Evolutionary conservation across 208 protist genomes (phyloP).

Genomic region (Phytomonas sp.): DNA sequence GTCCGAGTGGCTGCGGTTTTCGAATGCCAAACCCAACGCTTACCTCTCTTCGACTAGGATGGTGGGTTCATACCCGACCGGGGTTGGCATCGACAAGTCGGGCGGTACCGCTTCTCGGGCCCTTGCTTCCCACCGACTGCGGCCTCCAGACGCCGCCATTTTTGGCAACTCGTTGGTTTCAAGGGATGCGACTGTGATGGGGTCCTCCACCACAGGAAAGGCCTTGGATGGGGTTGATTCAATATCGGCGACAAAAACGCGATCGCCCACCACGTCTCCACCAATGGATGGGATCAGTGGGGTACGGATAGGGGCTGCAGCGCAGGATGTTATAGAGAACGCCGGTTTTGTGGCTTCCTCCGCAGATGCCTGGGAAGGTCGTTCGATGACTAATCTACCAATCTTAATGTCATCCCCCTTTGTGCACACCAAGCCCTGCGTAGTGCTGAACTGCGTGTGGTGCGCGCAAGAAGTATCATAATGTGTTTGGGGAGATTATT

Average conservation of each 20-base stretch:
- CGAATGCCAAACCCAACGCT: too few species aligned
- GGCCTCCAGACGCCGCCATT: constrained; percentile 31
- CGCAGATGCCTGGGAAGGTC: background rate
- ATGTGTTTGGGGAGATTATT: background rate
- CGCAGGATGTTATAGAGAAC: too few species aligned
- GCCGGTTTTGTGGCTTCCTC: background rate
- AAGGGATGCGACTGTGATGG: constrained; percentile 6
- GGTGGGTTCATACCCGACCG: too few species aligned
- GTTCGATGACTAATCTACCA: constrained; percentile 1
- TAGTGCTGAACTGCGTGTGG: constrained; percentile 66
- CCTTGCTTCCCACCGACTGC: constrained; percentile 49
- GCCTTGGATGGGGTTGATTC: background rate
- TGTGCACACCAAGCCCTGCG: constrained; percentile 48
- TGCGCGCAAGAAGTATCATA: constrained; percentile 33
- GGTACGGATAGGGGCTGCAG: constrained; percentile 1
- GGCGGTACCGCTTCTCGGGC: too few species aligned
- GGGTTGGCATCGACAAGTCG: too few species aligned
- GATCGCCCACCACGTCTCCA: background rate
- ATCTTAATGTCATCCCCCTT: background rate
- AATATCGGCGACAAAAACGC: background rate
- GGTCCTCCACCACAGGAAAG: background rate
- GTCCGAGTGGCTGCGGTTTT: background rate
- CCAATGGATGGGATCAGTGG: background rate
- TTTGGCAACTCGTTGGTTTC: constrained; percentile 46
- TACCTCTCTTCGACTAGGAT: too few species aligned